Base-by-base conservation (phyloP, 208 protist species). In the Wallacemonas rigidus region DNA sequence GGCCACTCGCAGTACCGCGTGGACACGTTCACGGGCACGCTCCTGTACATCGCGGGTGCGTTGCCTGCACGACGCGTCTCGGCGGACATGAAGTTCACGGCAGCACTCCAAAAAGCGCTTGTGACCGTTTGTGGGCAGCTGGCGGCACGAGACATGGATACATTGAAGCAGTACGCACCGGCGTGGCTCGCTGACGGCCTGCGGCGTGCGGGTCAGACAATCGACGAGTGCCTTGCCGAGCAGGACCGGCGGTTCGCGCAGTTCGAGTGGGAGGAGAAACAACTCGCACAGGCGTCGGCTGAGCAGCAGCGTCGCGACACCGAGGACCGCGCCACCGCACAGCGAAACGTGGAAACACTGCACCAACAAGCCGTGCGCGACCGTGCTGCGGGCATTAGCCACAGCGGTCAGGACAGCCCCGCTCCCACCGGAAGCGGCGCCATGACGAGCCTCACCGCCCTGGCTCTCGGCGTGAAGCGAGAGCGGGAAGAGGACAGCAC, bases 191-290 rank as follows among this genome's bases (percentile, higher is more conserved):
- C 64, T 47, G 68, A 79, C 26, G 76, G 76, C 40, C 63, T 76
- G 41, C 61, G 48, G 7, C 71, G 65, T 9, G 86, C 81, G 45
- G 69, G 17, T 17, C 74, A 62, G 57, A 77, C 67, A 35, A 74
- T 89, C 43, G 76, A 82, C 15, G 79, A 79, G 40, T 81, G 64
- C 67, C 58, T 89, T 39, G 80, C 67, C 7, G 77, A 86, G 47
- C 82, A 92, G 72, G 82, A 86, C 53, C 80, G 76, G 35, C 74
- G 79, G 39, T 83, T 92, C 58, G 71, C 77, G 14, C 78, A 87
- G 76, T 92, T 84, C 47, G 89, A 90, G 68, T 70, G 79, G 56
- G 80, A 92, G 57, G 86, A 94, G 63, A 76, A 82, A 26, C 69
- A 64, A 60, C 57, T 72, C 43, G 12, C 63, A 26, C 62, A 50